Percentiles rank a stretch among this genome's conserved stretches.
Conservation (phyloP, 2,329 filamentous ascomycete species). For the Blastomyces emzantsi region DNA sequence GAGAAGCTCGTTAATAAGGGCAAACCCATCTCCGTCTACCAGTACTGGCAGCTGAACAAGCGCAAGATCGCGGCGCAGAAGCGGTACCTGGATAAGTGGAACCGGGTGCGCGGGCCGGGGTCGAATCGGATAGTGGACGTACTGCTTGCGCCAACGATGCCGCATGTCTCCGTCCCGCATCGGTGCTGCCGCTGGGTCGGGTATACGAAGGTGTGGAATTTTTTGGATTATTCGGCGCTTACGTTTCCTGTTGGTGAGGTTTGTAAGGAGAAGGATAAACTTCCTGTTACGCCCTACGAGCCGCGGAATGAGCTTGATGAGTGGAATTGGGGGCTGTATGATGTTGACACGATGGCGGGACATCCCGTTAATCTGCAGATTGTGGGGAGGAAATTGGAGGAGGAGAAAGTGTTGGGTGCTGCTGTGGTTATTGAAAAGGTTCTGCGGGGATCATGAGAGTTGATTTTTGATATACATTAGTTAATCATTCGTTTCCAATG, state of each 20-base stretch:
- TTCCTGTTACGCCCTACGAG: slow-evolving; percentile 31
- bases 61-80: slow-evolving; percentile 47
- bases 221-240: slow-evolving; percentile 53
- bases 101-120: slow-evolving; percentile 32
- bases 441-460: not conserved
- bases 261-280: slow-evolving; percentile 32
- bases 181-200: slow-evolving; percentile 42
- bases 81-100: slow-evolving; percentile 53
- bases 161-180: slow-evolving; percentile 47
- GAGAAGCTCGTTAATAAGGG: slow-evolving; percentile 47
- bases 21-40: slow-evolving; percentile 50
- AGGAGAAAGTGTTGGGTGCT: slow-evolving; percentile 46
- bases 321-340: slow-evolving; percentile 45
- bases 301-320: slow-evolving; percentile 44
- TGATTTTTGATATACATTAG: not conserved
- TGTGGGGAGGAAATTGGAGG: slow-evolving; percentile 44
- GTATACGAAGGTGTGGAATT: slow-evolving; percentile 55
- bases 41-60: slow-evolving; percentile 60
- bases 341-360: slow-evolving; percentile 33
- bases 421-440: slow-evolving; percentile 31
- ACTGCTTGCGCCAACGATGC: slow-evolving; percentile 51
- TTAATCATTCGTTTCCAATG: not conserved
- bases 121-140: slow-evolving; percentile 46
- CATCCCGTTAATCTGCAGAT: slow-evolving; percentile 48
- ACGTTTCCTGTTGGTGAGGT: slow-evolving; percentile 48